Evolutionary conservation across 2,329 filamentous ascomycete genomes (phyloP).

Genomic region (Sporothrix dimorphospora): DNA sequence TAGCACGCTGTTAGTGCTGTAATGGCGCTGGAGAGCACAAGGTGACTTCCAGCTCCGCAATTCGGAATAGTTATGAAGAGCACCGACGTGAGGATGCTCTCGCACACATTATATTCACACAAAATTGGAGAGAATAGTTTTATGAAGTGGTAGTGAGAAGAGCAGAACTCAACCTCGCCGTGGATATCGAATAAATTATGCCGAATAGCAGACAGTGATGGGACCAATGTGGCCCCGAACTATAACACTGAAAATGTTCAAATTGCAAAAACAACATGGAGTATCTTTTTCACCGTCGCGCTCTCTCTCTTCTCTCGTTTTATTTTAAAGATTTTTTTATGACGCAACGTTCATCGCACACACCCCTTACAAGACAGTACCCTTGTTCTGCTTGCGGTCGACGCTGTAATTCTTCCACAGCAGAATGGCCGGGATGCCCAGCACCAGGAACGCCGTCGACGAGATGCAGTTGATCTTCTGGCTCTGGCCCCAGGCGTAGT

Average conservation of each 20-base stretch:
- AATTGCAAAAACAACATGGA: conserved; percentile 4
- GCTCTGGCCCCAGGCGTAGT: conserved; percentile 58
- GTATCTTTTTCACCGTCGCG: background rate
- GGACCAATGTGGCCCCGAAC: background rate
- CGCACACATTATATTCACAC: background rate
- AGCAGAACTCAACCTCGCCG: background rate
- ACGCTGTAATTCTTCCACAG: conserved; percentile 36
- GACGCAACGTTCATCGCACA: background rate
- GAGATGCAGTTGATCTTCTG: conserved; percentile 54
- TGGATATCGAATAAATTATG: background rate
- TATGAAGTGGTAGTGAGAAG: background rate
- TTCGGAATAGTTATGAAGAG: background rate
- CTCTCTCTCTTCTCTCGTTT: background rate
- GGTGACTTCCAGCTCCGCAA: background rate
- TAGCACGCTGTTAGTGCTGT: background rate
- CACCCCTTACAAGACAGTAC: conserved; percentile 30
- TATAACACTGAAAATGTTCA: background rate
- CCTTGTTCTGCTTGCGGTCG: conserved; percentile 35
- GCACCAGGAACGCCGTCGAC: conserved; percentile 43
- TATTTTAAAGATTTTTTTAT: background rate
- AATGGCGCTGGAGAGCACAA: background rate
- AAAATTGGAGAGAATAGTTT: background rate
- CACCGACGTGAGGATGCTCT: background rate
- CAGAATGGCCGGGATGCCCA: conserved; percentile 32
- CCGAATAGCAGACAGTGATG: background rate